Evolutionary conservation across 768 basidiomycete species (phyloP).

Genomic region (Sarcodon aspratus): DNA sequence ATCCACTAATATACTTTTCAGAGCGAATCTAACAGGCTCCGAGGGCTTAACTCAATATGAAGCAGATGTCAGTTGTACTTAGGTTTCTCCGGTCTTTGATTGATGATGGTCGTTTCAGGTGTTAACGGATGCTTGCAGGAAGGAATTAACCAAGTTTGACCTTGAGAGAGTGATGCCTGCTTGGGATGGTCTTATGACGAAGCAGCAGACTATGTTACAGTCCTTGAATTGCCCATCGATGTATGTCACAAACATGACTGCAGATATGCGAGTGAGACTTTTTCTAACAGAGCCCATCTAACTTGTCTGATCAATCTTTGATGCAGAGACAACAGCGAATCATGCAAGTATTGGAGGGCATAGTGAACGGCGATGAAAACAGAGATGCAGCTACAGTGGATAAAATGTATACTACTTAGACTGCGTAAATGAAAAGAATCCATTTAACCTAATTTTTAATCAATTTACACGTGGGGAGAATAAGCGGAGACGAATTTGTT

Average conservation of each 20-base stretch:
- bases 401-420: too few species aligned
- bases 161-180: conserved; percentile 54
- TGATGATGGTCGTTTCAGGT: conserved; percentile 30
- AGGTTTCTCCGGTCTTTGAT: conserved; percentile 3
- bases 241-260: conserved; percentile 38
- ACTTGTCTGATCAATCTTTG: neutral
- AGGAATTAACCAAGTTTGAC: conserved; percentile 60
- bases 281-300: neutral
- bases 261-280: conserved; percentile 46
- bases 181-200: conserved; percentile 65
- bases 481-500: too few species aligned
- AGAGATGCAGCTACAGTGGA: too few species aligned
- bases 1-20: conserved; percentile 13
- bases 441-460: too few species aligned
- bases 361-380: conserved; percentile 16
- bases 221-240: conserved; percentile 58
- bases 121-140: conserved; percentile 51
- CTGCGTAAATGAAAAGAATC: too few species aligned
- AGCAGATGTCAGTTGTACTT: conserved; percentile 35
- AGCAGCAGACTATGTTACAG: conserved; percentile 58
- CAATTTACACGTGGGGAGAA: too few species aligned
- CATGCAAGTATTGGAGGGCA: conserved; percentile 55
- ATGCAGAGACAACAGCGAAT: conserved; percentile 60
- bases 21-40: conserved; percentile 57
- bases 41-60: conserved; percentile 54